These are phyloP conservation scores for Persicaria tinctoria DNA, from an alignment of 148 eudicot species.

Conservation along the genomic window DNA sequence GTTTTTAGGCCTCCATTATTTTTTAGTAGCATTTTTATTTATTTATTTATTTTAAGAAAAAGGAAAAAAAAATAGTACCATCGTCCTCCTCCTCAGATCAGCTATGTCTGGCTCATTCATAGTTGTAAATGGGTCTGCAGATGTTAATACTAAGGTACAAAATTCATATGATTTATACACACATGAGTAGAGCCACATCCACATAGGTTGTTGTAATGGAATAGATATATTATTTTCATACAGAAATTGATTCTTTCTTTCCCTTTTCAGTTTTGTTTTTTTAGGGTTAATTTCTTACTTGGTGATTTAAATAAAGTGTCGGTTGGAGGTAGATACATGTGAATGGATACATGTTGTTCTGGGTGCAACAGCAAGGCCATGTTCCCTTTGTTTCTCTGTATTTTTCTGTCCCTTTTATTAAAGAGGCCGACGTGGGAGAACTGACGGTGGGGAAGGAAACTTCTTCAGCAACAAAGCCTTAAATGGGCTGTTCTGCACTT, in stretches of 20 bases:
- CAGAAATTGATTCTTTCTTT: slow-evolving; percentile 8
- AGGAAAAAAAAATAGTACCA: neutral
- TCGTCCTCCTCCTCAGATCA: slow-evolving; percentile 10
- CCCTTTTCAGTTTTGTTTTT: neutral
- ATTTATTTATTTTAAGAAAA: neutral
- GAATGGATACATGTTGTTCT: slow-evolving; percentile 8
- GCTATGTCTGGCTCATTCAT: neutral
- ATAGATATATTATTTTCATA: neutral
- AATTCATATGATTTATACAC: slow-evolving; percentile 11
- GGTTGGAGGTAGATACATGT: slow-evolving; percentile 2
- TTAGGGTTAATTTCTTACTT: neutral
- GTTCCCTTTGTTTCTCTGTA: slow-evolving; percentile 2
- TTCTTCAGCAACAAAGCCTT: slow-evolving; percentile 1
- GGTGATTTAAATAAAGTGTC: neutral
- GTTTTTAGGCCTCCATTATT: neutral
- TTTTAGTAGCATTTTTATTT: neutral
- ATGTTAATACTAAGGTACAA: slow-evolving; percentile 10
- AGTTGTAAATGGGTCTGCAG: slow-evolving; percentile 10
- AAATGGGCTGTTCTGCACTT: neutral
- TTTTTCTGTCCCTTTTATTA: neutral
- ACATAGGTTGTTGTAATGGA: slow-evolving; percentile 12
- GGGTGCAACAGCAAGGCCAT: slow-evolving; percentile 8
- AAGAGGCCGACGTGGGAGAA: neutral
- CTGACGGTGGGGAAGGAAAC: slow-evolving; percentile 4
- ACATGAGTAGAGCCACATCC: neutral